Evolutionary conservation across 345 rosid genomes (phyloP).

Genomic region (Geranium brycei): DNA sequence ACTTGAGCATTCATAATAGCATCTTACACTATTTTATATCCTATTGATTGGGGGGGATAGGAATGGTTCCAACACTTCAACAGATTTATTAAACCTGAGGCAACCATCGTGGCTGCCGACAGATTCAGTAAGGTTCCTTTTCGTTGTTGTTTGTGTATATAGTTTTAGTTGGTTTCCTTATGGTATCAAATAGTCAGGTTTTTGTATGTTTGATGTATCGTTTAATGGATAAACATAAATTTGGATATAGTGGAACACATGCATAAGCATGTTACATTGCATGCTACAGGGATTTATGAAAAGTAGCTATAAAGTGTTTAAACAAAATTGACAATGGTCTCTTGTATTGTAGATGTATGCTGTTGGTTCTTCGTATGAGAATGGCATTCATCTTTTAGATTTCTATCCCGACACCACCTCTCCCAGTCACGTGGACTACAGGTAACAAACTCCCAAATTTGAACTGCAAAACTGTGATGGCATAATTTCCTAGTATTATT

Average conservation of each 20-base stretch:
- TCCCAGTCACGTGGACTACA: conserved; percentile 71
- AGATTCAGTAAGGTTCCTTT: conserved; percentile 46
- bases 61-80: conserved; percentile 11
- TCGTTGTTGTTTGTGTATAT: no score
- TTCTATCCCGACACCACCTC: conserved; percentile 67
- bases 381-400: conserved; percentile 83
- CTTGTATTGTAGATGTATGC: conserved; percentile 49
- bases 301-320: no score
- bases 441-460: conserved; percentile 23
- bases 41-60: no score
- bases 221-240: no score
- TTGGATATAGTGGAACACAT: no score
- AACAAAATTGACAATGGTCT: no score
- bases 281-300: no score
- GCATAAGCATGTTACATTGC: no score
- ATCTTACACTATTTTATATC: no score
- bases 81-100: conserved; percentile 37
- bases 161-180: no score
- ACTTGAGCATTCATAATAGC: neutral
- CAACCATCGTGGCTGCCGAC: conserved; percentile 81
- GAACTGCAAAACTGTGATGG: neutral
- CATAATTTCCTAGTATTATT: neutral
- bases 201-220: no score
- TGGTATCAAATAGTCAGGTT: no score
- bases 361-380: conserved; percentile 57